These are phyloP conservation scores for Funneliformis geosporum DNA, from an alignment of 192 early-diverging fungal genomes.

Conservation along the genomic window DNA sequence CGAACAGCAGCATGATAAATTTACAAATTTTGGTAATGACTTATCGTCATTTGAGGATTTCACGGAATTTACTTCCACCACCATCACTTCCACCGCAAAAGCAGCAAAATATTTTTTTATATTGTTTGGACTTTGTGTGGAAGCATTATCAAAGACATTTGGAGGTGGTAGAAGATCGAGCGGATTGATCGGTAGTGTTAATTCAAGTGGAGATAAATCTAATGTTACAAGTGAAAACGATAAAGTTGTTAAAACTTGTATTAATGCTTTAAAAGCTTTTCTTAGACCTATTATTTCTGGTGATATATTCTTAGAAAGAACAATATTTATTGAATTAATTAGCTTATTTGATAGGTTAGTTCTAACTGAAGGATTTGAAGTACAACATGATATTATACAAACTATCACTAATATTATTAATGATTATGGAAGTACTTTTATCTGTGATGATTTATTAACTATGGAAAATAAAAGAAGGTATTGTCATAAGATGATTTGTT, in stretches of 20 bases:
- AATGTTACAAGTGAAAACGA: conserved; percentile 39
- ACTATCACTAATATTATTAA: conserved; percentile 52
- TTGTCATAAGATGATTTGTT: neutral
- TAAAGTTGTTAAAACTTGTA: conserved; percentile 48
- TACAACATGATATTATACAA: conserved; percentile 22
- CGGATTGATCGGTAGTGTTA: conserved; percentile 40
- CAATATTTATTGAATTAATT: conserved; percentile 68
- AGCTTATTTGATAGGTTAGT: conserved; percentile 70
- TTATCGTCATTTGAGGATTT: conserved; percentile 11
- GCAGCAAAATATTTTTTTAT: conserved; percentile 58
- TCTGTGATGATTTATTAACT: conserved; percentile 44
- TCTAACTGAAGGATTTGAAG: conserved; percentile 51
- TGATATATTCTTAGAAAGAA: conserved; percentile 44
- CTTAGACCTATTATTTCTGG: conserved; percentile 48
- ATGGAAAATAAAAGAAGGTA: neutral
- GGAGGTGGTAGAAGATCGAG: conserved; percentile 30
- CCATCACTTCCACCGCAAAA: conserved; percentile 3
- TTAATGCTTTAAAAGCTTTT: conserved; percentile 57
- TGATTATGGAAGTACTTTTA: conserved; percentile 38
- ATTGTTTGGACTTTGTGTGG: conserved; percentile 71
- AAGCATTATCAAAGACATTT: conserved; percentile 52
- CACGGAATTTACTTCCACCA: neutral
- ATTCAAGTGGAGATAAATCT: neutral
- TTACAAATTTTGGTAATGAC: neutral
- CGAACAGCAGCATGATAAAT: neutral